Conservation (phyloP, 768 basidiomycete species). For the Rhizopogon vesiculosus region DNA sequence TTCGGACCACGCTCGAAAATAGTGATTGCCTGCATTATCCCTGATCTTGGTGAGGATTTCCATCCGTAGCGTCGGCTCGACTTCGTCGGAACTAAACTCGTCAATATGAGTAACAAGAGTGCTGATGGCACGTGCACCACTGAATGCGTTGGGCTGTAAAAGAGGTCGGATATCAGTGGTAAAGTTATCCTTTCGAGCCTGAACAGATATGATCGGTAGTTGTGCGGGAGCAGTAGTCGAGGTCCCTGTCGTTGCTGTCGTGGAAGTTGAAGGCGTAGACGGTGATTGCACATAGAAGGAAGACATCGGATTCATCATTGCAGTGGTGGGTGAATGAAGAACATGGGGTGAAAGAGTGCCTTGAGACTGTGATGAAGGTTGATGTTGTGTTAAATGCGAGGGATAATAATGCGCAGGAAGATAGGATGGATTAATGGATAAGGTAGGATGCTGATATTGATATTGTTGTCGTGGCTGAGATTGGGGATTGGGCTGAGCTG, state of each 20-base stretch:
- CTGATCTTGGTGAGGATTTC: conserved; percentile 80
- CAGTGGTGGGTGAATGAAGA: conserved; percentile 51
- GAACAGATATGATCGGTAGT: conserved; percentile 34
- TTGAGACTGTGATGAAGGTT: conserved; percentile 36
- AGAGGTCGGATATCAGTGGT: conserved; percentile 47
- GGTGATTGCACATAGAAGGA: conserved; percentile 31
- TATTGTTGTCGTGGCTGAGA: conserved; percentile 33
- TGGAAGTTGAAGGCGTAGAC: conserved; percentile 20
- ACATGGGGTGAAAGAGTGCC: conserved; percentile 68
- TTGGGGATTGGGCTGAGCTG: conserved; percentile 29
- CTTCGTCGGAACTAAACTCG: conserved; percentile 58
- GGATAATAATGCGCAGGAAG: conserved; percentile 33
- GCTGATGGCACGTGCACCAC: conserved; percentile 63
- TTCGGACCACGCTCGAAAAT: conserved; percentile 83
- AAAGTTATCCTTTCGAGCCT: conserved; percentile 55
- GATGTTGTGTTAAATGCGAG: conserved; percentile 17
- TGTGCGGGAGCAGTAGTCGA: conserved; percentile 21
- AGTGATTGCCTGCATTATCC: conserved; percentile 81
- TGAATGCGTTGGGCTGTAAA: conserved; percentile 55
- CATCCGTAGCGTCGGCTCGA: conserved; percentile 59
- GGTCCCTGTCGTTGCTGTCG: conserved; percentile 8
- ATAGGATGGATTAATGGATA: conserved; percentile 40
- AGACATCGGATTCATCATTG: conserved; percentile 28
- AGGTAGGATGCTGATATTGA: conserved; percentile 35
- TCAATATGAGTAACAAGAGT: conserved; percentile 55